Percentiles rank a stretch among this genome's conserved stretches.
These are phyloP conservation scores for Teratosphaeria zuluensis DNA, from an alignment of 2,329 filamentous ascomycete species.

Conservation along the genomic window DNA sequence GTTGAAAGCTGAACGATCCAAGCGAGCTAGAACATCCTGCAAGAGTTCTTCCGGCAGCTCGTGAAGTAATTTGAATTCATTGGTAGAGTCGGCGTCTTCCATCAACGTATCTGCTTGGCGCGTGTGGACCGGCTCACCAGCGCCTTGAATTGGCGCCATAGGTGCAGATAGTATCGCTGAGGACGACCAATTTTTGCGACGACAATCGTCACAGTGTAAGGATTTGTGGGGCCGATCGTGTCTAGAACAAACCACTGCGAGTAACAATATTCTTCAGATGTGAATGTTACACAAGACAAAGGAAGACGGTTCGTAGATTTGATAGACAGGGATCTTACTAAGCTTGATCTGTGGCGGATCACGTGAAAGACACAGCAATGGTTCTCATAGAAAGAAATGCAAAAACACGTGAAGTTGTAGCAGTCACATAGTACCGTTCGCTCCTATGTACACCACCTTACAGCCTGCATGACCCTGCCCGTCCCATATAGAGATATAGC, in stretches of 20 bases:
- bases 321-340: neutral
- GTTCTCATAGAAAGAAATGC: neutral
- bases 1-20: constrained; percentile 24
- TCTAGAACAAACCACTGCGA: neutral
- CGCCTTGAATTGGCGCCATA: neutral
- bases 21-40: constrained; percentile 28
- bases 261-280: neutral
- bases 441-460: neutral
- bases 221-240: neutral
- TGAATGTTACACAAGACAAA: neutral
- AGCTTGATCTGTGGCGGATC: neutral
- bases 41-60: constrained; percentile 34
- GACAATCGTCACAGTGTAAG: neutral
- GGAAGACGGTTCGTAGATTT: neutral
- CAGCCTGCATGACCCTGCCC: neutral
- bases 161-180: neutral
- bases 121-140: neutral
- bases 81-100: too few relatives aligned
- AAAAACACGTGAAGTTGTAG: neutral
- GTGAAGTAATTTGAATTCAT: constrained; percentile 1
- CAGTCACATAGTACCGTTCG: neutral
- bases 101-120: neutral
- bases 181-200: neutral
- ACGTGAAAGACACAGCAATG: neutral
- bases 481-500: neutral